These are phyloP conservation scores for Lactarius evosmus DNA, from an alignment of 768 basidiomycete species.

Conservation along the genomic window DNA sequence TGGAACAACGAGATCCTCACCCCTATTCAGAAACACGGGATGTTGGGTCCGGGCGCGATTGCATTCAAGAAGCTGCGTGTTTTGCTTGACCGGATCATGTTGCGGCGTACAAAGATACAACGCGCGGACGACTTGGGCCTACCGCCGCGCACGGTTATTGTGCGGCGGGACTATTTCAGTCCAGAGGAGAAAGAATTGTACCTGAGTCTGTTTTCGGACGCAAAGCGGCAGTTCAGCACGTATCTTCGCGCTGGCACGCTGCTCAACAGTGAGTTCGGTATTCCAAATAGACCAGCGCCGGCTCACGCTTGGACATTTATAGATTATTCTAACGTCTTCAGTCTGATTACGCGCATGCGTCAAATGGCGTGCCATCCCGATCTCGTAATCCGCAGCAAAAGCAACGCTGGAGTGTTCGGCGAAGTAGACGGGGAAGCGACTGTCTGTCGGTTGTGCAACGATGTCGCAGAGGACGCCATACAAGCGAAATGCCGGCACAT, in stretches of 20 bases:
- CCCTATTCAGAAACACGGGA: conserved; percentile 90
- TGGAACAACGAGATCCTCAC: conserved; percentile 97
- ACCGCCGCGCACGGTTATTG: conserved; percentile 86
- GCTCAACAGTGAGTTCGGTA: conserved; percentile 70
- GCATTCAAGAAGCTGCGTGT: conserved; percentile 94
- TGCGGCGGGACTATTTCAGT: conserved; percentile 90
- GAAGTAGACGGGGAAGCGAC: conserved; percentile 68
- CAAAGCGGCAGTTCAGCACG: conserved; percentile 87
- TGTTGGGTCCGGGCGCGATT: conserved; percentile 68
- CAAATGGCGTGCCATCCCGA: conserved; percentile 97
- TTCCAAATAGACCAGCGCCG: conserved; percentile 3
- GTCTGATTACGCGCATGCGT: conserved; percentile 91
- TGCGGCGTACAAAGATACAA: conserved; percentile 89
- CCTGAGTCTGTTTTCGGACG: conserved; percentile 85
- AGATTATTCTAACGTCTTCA: conserved; percentile 92
- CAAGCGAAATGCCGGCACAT: conserved; percentile 90
- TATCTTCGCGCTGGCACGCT: conserved; percentile 89
- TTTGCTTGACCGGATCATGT: conserved; percentile 92
- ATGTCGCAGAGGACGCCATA: conserved; percentile 96
- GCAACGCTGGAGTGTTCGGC: conserved; percentile 61
- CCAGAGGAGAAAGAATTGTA: conserved; percentile 97
- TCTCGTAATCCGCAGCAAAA: conserved; percentile 85
- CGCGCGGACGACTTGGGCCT: conserved; percentile 94
- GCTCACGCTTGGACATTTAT: background rate
- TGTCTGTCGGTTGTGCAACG: conserved; percentile 93